A percentile compares a stretch with the other conserved stretches of the same genome.
phyloP scores from a whole-genome alignment of 2,329 filamentous ascomycete genomes.

The Claviceps lovelessii region DNA sequence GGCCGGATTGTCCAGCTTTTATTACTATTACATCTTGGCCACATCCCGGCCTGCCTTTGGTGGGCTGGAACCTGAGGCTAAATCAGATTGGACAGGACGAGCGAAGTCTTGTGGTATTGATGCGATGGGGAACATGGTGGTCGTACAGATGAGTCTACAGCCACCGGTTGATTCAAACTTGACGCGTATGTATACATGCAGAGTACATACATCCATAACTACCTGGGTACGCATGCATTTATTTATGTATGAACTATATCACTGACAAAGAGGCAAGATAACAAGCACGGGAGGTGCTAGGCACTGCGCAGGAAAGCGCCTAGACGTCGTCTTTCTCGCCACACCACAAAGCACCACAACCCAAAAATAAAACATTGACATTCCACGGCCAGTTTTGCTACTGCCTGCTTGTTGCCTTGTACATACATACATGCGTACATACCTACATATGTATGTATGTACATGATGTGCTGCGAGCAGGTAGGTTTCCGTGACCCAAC shows the following conservation, averaged over 20 bases:
- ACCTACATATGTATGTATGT: too few relatives aligned
- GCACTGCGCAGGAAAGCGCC: background rate
- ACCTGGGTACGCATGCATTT: too few relatives aligned
- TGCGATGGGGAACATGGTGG: background rate
- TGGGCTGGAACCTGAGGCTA: background rate
- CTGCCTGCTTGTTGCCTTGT: background rate
- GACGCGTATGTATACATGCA: too few relatives aligned
- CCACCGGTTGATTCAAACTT: background rate
- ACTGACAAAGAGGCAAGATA: background rate
- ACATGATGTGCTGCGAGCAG: background rate
- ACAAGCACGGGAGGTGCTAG: background rate
- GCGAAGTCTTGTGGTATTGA: background rate
- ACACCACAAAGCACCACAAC: background rate
- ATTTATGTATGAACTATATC: background rate
- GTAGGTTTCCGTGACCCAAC: background rate
- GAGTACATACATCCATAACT: too few relatives aligned
- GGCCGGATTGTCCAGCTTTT: background rate
- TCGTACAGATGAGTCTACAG: background rate
- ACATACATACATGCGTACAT: too few relatives aligned
- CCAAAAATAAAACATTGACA: background rate
- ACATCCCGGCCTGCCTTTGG: background rate
- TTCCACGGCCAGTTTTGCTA: background rate
- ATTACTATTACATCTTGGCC: background rate
- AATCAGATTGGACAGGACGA: background rate
- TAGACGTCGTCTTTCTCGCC: background rate